Conservation (phyloP, 352 stramenopile species). For the Peronospora belbahrii region DNA sequence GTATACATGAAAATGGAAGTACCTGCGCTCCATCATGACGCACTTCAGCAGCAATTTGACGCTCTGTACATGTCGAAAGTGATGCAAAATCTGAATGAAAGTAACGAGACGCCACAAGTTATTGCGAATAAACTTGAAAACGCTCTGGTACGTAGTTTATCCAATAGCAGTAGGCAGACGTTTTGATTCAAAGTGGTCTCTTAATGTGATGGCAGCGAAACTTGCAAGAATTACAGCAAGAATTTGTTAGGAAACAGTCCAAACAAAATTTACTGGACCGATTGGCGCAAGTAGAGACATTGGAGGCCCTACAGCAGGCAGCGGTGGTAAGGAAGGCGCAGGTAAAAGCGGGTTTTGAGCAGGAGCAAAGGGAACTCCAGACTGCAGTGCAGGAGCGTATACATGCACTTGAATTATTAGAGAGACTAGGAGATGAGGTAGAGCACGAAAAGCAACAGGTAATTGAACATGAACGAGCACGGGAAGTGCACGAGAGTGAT, state of each 20-base stretch:
- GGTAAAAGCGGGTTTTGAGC: conserved; percentile 22
- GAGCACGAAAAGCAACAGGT: conserved; percentile 46
- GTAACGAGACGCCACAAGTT: conserved; percentile 18
- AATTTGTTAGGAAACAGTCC: conserved; percentile 54
- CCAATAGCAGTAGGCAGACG: too few relatives aligned
- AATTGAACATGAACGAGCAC: conserved; percentile 29
- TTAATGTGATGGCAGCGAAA: conserved; percentile 21
- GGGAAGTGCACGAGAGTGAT: conserved; percentile 39
- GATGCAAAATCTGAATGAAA: conserved; percentile 17
- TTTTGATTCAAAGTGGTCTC: background rate
- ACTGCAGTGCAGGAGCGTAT: conserved; percentile 35
- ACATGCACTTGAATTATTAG: conserved; percentile 32
- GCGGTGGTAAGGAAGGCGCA: conserved; percentile 19
- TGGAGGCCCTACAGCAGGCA: conserved; percentile 33
- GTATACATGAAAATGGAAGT: too few relatives aligned
- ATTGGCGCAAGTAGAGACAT: conserved; percentile 48
- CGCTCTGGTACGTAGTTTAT: too few relatives aligned
- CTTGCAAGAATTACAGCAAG: conserved; percentile 38
- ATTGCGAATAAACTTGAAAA: conserved; percentile 21
- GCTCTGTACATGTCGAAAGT: conserved; percentile 43
- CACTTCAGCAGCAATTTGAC: conserved; percentile 23
- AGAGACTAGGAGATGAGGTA: conserved; percentile 34
- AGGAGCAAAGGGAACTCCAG: conserved; percentile 40
- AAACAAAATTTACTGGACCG: conserved; percentile 71
- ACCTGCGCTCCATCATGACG: conserved; percentile 4